Evolutionary conservation across 106 monocot genomes (phyloP), one percentile per base, ranked within the genome.

Genomic region (Dendrobium chrysotoxum): DNA sequence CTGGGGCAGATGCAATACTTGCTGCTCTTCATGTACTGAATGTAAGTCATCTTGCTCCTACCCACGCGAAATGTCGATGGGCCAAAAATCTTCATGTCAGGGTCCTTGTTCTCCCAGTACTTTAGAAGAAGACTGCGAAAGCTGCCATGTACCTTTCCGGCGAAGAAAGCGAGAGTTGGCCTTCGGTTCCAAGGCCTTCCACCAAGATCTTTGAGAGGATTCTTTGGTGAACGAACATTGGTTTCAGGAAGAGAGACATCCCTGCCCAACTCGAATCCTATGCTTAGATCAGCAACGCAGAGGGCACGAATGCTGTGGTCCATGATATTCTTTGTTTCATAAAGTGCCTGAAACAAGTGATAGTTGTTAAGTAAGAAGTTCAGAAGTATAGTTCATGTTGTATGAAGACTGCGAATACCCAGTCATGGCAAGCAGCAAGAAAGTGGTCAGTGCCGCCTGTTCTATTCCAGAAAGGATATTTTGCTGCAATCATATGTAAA

Each of bases 1-100:
- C 87, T 87, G 0, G 92, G 87, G 66, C 92, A 92, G 79, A 92
- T 76, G 82, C 92, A 89, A 79, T 89, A 92, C 75, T 82, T 89
- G 81, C 89, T 89, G 45, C 31, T 87, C 74, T 89, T 87, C 92
- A 87, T 92, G 82, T 81, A 53, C 58, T 84, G 45, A 18, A 74
- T 21, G 73, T 89, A 92, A 18, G 20, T 79, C 75, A 53, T 80
- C 53, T 82, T 83, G 35, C 66, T 82, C 57, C 31, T 79, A 13
- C 5, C 55, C 0, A 28, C 79, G 0, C 23, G 53, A 6, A 82
- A 82, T 45, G 79, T 73, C 5, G 85, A 35, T 4, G 78, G 88
- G 17, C 88, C 85, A 7, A 78, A 82, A 35, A 92, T 87, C 72
- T 87, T 89, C 89, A 92, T 87, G 58, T 84, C 82, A 1, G 89